These are phyloP conservation scores for Botrytis fabae DNA, from an alignment of 2,329 filamentous ascomycete genomes.

Conservation along the genomic window DNA sequence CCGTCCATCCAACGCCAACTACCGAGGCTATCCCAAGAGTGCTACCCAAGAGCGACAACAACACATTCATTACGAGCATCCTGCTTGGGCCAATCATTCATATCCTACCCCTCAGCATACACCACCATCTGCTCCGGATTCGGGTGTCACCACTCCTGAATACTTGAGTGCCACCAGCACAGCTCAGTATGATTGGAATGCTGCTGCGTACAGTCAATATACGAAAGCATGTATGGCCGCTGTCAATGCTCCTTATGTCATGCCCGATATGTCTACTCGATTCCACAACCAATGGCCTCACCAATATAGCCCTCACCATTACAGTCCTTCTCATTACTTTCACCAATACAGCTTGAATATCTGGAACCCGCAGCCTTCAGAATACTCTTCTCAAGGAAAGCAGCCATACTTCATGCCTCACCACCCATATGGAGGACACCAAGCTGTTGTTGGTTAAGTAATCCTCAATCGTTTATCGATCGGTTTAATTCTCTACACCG, in stretches of 20 bases:
- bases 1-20: conserved; percentile 41
- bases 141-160: conserved; percentile 55
- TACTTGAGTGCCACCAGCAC: conserved; percentile 49
- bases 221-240: conserved; percentile 35
- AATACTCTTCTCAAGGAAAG: conserved; percentile 49
- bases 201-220: conserved; percentile 48
- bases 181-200: conserved; percentile 53
- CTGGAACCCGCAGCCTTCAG: conserved; percentile 49
- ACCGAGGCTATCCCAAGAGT: conserved; percentile 52
- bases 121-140: conserved; percentile 55
- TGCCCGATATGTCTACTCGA: conserved; percentile 23
- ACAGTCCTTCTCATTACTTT: conserved; percentile 14
- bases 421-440: conserved; percentile 48
- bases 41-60: conserved; percentile 37
- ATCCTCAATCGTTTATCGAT: neutral
- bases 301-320: conserved; percentile 1
- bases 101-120: conserved; percentile 46
- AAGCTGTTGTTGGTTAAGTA: conserved; percentile 44
- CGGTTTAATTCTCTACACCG: conserved; percentile 20
- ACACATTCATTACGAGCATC: conserved; percentile 37
- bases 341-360: conserved; percentile 39
- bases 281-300: conserved; percentile 8
- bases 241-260: conserved; percentile 48
- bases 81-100: conserved; percentile 38
- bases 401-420: conserved; percentile 50